phyloP scores from a whole-genome alignment of 805 yeast genomes.

The Priceomyces carsonii region DNA sequence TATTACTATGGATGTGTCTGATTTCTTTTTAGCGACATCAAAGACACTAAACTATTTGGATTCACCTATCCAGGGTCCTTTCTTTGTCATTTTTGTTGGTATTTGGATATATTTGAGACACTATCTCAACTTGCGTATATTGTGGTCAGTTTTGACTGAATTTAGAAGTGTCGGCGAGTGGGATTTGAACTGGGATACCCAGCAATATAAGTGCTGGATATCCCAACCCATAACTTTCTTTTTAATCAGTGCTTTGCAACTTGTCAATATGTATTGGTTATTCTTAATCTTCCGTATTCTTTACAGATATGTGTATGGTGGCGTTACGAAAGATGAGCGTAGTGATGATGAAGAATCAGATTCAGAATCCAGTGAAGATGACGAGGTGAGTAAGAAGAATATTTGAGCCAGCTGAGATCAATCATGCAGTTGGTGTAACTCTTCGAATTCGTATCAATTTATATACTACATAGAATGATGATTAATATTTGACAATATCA shows the following conservation, averaged over 20 bases:
- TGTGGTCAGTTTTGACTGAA: conserved; percentile 85
- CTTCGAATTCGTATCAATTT: no score
- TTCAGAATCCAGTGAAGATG: conserved; percentile 13
- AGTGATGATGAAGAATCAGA: conserved; percentile 78
- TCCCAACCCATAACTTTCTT: conserved; percentile 87
- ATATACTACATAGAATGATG: no score
- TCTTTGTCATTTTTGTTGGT: conserved; percentile 64
- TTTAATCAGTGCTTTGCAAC: conserved; percentile 76
- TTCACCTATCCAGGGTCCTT: conserved; percentile 59
- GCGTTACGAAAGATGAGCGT: conserved; percentile 75
- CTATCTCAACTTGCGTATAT: conserved; percentile 72
- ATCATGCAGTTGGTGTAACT: no score
- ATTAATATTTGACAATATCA: no score
- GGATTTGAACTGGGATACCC: conserved; percentile 78
- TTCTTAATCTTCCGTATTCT: conserved; percentile 76
- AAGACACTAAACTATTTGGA: conserved; percentile 87
- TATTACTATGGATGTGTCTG: conserved; percentile 95
- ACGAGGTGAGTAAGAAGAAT: conserved; percentile 1
- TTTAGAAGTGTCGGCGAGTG: conserved; percentile 83
- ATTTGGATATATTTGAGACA: conserved; percentile 92
- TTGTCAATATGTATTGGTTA: conserved; percentile 88
- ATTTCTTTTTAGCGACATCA: conserved; percentile 80
- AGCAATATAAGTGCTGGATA: conserved; percentile 95
- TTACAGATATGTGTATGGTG: conserved; percentile 60
- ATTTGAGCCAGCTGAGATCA: no score